phyloP scores from a whole-genome alignment of 1,139 yeast species.

The Nakaseomyces sp. region DNA sequence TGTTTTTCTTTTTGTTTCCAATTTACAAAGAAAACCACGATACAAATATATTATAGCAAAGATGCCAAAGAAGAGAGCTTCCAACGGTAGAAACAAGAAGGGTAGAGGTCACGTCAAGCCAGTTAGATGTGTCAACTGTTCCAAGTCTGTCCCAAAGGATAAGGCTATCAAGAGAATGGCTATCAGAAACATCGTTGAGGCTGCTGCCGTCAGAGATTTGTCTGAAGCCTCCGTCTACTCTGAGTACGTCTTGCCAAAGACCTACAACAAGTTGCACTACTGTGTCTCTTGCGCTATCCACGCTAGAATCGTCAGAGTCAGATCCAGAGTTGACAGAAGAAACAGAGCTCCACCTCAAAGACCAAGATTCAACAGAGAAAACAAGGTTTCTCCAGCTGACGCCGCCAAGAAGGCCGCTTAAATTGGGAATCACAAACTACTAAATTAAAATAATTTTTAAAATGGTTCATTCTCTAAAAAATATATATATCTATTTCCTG shows the following conservation, averaged over 20 bases:
- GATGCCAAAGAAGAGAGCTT: constrained; percentile 99
- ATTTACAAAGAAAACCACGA: too few species aligned
- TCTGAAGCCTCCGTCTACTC: constrained; percentile 99
- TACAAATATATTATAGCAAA: constrained; percentile 25
- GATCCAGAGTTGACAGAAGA: constrained; percentile 98
- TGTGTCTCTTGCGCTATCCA: constrained; percentile 99
- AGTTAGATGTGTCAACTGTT: constrained; percentile 99
- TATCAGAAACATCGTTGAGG: constrained; percentile 99
- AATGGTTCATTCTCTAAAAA: too few species aligned
- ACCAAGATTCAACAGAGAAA: constrained; percentile 88
- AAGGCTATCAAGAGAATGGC: constrained; percentile 99
- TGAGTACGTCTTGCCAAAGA: constrained; percentile 99
- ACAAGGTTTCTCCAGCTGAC: constrained; percentile 93
- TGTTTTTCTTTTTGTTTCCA: neutral
- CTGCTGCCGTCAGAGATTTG: constrained; percentile 99
- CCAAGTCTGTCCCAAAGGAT: constrained; percentile 99
- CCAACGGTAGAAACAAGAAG: constrained; percentile 99
- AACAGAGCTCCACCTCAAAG: constrained; percentile 98
- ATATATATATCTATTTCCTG: too few species aligned
- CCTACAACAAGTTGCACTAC: constrained; percentile 99
- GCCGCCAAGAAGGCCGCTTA: constrained; percentile 89
- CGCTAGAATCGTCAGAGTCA: constrained; percentile 99
- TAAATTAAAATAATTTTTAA: too few species aligned
- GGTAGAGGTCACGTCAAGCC: constrained; percentile 99
- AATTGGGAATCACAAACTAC: too few species aligned